These are phyloP conservation scores for Phellinidium pouzarii DNA, from an alignment of 1,284 basidiomycete species.

Conservation along the genomic window DNA sequence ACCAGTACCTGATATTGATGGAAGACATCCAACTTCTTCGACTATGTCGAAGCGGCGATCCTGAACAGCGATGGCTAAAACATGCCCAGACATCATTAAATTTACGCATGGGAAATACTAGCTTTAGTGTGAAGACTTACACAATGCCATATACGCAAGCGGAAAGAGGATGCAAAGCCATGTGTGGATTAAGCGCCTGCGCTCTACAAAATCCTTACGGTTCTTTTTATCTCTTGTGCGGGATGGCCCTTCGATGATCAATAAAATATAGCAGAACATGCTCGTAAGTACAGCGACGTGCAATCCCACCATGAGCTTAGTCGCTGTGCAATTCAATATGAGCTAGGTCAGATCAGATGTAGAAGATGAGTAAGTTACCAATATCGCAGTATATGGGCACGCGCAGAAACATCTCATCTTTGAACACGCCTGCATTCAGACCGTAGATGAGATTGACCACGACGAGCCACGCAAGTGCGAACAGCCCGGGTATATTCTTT, in stretches of 20 bases:
- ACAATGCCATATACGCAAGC: conserved; percentile 47
- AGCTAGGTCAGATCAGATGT: not conserved
- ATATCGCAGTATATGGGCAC: conserved; percentile 65
- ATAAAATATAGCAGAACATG: conserved; percentile 38
- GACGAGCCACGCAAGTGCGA: conserved; percentile 52
- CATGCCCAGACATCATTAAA: not conserved
- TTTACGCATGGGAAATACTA: not conserved
- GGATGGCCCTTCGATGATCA: conserved; percentile 25
- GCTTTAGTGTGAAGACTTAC: conserved; percentile 34
- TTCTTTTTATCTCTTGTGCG: conserved; percentile 27
- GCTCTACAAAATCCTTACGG: conserved; percentile 31
- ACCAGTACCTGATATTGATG: conserved; percentile 49
- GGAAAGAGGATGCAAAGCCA: conserved; percentile 49
- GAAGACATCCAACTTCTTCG: conserved; percentile 56
- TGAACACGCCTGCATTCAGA: conserved; percentile 55
- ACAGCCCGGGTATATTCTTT: conserved; percentile 48
- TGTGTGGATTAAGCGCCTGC: conserved; percentile 40
- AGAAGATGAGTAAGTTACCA: conserved; percentile 31
- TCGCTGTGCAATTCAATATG: too few species aligned
- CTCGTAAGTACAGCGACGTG: conserved; percentile 50
- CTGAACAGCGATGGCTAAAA: conserved; percentile 55
- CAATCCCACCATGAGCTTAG: conserved; percentile 37
- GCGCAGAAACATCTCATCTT: conserved; percentile 36
- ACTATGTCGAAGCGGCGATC: conserved; percentile 64
- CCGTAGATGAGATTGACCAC: conserved; percentile 44